Evolutionary conservation across 805 yeast genomes (phyloP).

Genomic region (Candida qinlingensis): DNA sequence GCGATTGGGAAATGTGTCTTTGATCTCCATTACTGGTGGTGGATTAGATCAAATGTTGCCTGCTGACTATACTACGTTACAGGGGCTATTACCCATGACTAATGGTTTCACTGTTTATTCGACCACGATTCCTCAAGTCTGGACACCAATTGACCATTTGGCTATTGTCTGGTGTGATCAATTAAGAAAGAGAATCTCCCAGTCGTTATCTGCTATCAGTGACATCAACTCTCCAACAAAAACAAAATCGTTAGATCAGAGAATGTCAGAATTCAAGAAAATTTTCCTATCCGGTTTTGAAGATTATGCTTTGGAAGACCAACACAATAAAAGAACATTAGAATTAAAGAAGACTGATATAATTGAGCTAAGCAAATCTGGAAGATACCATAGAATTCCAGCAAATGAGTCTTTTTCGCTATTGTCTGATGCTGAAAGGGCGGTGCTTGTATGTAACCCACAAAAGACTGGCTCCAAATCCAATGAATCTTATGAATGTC

Average conservation of each 20-base stretch:
- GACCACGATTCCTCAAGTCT: slow-evolving; percentile 82
- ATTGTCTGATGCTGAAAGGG: not conserved
- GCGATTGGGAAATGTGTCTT: slow-evolving; percentile 52
- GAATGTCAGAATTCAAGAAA: slow-evolving; percentile 54
- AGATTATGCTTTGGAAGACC: slow-evolving; percentile 28
- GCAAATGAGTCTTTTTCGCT: slow-evolving; percentile 3
- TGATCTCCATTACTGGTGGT: slow-evolving; percentile 91
- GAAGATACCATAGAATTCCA: not conserved
- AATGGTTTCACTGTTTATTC: slow-evolving; percentile 83
- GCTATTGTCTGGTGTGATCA: slow-evolving; percentile 98
- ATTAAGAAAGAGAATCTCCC: slow-evolving; percentile 58
- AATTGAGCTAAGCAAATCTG: not conserved
- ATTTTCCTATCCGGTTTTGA: slow-evolving; percentile 54
- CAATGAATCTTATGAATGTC: slow-evolving; percentile 10
- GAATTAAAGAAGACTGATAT: not conserved
- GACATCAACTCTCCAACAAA: slow-evolving; percentile 42
- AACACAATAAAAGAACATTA: not conserved
- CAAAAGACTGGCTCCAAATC: slow-evolving; percentile 47
- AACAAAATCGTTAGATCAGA: slow-evolving; percentile 45
- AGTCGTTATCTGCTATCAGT: slow-evolving; percentile 52
- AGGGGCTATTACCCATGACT: slow-evolving; percentile 61
- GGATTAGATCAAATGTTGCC: slow-evolving; percentile 71
- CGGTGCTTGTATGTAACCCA: slow-evolving; percentile 27
- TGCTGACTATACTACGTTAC: slow-evolving; percentile 80
- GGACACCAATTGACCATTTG: slow-evolving; percentile 92